Evolutionary conservation across 2,329 filamentous ascomycete species (phyloP), one percentile per base, ranked within the genome.

Genomic region (Alternaria tenuissima): DNA sequence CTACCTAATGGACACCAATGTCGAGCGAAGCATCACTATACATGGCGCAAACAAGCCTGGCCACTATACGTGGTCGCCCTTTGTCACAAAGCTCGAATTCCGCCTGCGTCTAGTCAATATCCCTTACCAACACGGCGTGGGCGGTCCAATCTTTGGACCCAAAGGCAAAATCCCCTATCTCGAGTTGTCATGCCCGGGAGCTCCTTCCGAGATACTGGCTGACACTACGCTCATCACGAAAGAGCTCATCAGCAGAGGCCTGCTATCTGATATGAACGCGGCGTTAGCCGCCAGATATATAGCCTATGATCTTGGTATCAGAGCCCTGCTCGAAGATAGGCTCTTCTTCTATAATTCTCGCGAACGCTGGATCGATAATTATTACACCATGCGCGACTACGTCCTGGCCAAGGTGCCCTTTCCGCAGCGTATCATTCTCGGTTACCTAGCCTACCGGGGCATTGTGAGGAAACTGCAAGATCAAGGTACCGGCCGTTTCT

Each of bases 81-180:
- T 88, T 65, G 86, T 88, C 53, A 84, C 78, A 44, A 90, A 90
- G 71, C 79, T 89, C 16, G 88, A 90, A 70, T 81, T 86, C 18
- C 86, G 87, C 14, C 80, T 89, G 6, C 87, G 88, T 38, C 36
- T 38, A n/a, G 16, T 7, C 16, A n/a, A 18, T 38, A 4, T 18
- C n/a, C 36, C 14, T 82, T 88, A 64, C 81, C 81, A 64, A 16
- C 68, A 75, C 5, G 82, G 77, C 3, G 62, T 64, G 3, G 87
- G 87, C 1, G 84, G 83, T 0, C 71, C 80, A 0, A 68, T 64
- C 41, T 38, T n/a, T 38, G 84, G 80, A 0, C 87, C 88, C 0
- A 82, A 79, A 51, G 86, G 86, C 41, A 90, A 89, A 74, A 36
- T 36, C 11, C 8, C 16, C 0, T 90, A 89, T 67, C 56, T 88